Evolutionary conservation across 495 filamentous ascomycete genomes (phyloP).

Genomic region (Trichoderma virens): DNA sequence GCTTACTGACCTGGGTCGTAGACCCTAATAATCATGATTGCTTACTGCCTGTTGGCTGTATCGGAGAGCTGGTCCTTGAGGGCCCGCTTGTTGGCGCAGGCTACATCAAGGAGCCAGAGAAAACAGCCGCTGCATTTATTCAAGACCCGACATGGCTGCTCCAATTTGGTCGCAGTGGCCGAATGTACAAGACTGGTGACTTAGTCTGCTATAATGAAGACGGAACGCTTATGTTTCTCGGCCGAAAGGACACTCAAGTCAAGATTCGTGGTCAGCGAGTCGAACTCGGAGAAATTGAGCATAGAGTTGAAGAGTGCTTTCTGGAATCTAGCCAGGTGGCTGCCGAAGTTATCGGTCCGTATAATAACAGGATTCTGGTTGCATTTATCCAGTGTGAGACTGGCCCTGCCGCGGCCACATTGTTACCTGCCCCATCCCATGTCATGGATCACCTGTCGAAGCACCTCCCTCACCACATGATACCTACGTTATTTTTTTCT

Average conservation of each 20-base stretch:
- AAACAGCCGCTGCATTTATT: slow-evolving; percentile 35
- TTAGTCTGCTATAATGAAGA: slow-evolving; percentile 34
- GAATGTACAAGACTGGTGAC: slow-evolving; percentile 37
- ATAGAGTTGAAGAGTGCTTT: slow-evolving; percentile 33
- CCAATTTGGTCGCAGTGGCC: slow-evolving; percentile 13
- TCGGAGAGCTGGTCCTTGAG: slow-evolving; percentile 40
- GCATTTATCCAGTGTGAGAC: background rate
- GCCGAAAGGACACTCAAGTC: too few relatives aligned
- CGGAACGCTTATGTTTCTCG: slow-evolving; percentile 36
- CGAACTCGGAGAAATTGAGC: slow-evolving; percentile 16
- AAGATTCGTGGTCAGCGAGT: slow-evolving; percentile 13
- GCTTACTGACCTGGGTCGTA: slow-evolving; percentile 51
- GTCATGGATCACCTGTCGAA: slow-evolving; percentile 13
- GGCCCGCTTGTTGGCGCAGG: slow-evolving; percentile 32
- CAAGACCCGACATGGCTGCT: slow-evolving; percentile 32
- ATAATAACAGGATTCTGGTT: too few relatives aligned
- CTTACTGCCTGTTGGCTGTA: slow-evolving; percentile 36
- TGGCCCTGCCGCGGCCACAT: too few relatives aligned
- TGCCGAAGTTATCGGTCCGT: slow-evolving; percentile 31
- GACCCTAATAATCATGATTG: slow-evolving; percentile 42
- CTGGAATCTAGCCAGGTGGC: slow-evolving; percentile 25
- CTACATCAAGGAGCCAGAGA: slow-evolving; percentile 30
- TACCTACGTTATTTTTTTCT: slow-evolving; percentile 54
- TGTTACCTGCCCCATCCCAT: too few relatives aligned
- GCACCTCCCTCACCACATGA: slow-evolving; percentile 47